phyloP scores from a whole-genome alignment of 2,329 filamentous ascomycete genomes.

The Fusarium miscanthi region DNA sequence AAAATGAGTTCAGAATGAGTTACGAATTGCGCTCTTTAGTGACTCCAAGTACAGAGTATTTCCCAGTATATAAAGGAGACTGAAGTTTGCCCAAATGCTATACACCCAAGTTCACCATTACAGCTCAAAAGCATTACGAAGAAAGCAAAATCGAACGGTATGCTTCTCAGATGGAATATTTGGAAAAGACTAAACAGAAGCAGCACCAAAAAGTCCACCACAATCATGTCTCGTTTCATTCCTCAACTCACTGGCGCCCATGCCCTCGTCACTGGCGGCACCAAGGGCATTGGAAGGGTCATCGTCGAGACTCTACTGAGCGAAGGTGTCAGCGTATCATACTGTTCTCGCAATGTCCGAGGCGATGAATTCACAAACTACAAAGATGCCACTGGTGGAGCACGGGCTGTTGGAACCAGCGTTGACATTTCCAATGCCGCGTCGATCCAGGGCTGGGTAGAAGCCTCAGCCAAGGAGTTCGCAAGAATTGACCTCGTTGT shows the following conservation, averaged over 20 bases:
- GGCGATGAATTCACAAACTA: conserved; percentile 39
- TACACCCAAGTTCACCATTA: neutral
- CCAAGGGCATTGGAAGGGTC: conserved; percentile 43
- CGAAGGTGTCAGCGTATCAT: conserved; percentile 46
- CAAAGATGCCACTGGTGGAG: conserved; percentile 3
- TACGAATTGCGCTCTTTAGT: accelerated
- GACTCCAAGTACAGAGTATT: too few relatives aligned
- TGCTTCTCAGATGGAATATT: neutral
- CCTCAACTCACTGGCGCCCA: conserved; percentile 13
- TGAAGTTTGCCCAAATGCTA: neutral
- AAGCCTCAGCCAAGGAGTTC: conserved; percentile 1
- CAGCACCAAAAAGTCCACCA: too few relatives aligned
- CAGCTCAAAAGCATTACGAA: neutral
- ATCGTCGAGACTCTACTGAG: conserved; percentile 36
- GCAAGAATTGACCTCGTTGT: conserved; percentile 14
- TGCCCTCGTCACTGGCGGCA: conserved; percentile 13
- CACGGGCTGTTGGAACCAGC: conserved; percentile 31
- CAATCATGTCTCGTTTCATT: conserved; percentile 9
- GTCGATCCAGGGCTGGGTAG: conserved; percentile 6
- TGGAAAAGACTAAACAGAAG: neutral
- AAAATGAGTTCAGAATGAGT: neutral
- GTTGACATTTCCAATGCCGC: conserved; percentile 38
- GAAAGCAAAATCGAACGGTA: neutral
- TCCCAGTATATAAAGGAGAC: neutral
- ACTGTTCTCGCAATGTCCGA: conserved; percentile 34